Base-by-base conservation (phyloP, 225 moss, liverwort and hornwort species). In the Marchantia paleacea region DNA sequence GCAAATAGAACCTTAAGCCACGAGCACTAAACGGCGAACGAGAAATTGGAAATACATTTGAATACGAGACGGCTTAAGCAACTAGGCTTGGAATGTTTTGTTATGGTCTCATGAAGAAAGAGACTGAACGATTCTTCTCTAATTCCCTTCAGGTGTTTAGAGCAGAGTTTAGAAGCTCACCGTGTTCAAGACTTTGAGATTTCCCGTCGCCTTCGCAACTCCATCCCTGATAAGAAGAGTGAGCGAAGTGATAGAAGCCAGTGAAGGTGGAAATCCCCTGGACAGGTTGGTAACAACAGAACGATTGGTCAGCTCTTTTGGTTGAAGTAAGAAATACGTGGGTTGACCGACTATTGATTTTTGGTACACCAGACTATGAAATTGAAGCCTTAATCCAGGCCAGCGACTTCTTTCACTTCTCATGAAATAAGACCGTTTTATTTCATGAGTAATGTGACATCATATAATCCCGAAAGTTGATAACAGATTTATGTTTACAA, bases 211-310 rank as follows among this genome's bases (percentile, higher is more conserved):
- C 76, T 86, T 89, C 5, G 93, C 86, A 65, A 82, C 84, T 69
- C 92, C 86, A 76, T 91, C 92, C 52, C 88, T 75, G 78, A 97
- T 88, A 65, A 86, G 87, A 80, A 97, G 91, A 73, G 87, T 89
- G 52, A 94, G 83, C 26, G 97, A 91, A 79, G 80, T 85, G 72
- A 97, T 72, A 71, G 92, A 90, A n/a, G 91, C 94, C 52, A 93
- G 53, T n/a, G 87, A 84, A 79, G 89, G 58, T 47, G 92, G 92
- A 76, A 96, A 87, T 71, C 90, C 89, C 81, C 92, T 93, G 88
- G 73, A 72, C 50, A 83, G 31, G 51, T 47, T 72, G 70, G 68
- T 39, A 73, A 30, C n/a, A 76, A 50, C 26, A 78, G 20, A 80
- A 57, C 18, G 25, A 75, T 7, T 49, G 6, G 49, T 71, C 71